These are phyloP conservation scores for Platanthera zijinensis DNA, from an alignment of 106 monocot genomes.

Conservation along the genomic window DNA sequence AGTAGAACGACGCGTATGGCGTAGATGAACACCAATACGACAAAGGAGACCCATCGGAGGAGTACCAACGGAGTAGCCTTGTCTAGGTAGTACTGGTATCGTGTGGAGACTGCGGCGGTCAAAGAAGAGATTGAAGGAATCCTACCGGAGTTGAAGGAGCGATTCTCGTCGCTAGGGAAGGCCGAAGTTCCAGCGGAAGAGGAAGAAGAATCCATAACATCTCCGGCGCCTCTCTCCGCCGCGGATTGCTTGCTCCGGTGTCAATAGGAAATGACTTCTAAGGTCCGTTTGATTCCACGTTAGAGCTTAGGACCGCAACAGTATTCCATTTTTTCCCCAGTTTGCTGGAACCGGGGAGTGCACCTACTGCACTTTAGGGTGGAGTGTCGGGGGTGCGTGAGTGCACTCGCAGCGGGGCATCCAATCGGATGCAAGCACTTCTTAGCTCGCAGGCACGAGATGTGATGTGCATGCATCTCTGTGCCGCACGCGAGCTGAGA, in stretches of 20 bases:
- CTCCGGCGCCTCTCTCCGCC: neutral
- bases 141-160: slow-evolving; percentile 2
- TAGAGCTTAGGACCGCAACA: no score
- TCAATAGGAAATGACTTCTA: no score
- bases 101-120: slow-evolving; percentile 19
- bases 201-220: slow-evolving; percentile 12
- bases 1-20: slow-evolving; percentile 35
- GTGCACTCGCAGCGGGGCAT: no score
- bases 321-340: no score
- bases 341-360: no score
- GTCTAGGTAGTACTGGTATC: slow-evolving; percentile 85
- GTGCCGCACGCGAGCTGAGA: no score
- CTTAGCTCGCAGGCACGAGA: no score
- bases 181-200: neutral
- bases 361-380: no score
- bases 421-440: no score
- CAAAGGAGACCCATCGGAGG: slow-evolving; percentile 54
- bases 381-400: no score
- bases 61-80: slow-evolving; percentile 58
- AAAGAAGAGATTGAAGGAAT: slow-evolving; percentile 18
- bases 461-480: no score
- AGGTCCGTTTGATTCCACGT: no score
- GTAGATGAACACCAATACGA: slow-evolving; percentile 29
- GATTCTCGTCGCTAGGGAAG: slow-evolving; percentile 1
- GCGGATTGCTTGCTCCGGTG: neutral